Base-by-base conservation (phyloP, 257 asterid genomes). In the Mitragyna speciosa region DNA sequence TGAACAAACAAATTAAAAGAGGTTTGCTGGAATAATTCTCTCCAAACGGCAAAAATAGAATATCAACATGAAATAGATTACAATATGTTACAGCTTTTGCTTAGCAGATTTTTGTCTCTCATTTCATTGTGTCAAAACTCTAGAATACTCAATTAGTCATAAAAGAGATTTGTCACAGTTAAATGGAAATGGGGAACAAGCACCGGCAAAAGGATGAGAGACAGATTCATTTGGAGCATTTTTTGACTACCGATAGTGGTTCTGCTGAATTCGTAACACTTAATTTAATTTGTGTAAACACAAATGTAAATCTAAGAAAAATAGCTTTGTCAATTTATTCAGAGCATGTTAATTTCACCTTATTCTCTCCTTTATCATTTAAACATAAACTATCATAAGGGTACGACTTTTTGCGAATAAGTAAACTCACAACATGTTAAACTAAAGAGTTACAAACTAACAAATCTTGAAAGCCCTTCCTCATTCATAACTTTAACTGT, bases 71-170 rank as follows among this genome's bases (percentile, higher is more conserved):
- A 65, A 31, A 30, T 65, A 28, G 20, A 65, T 14, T 65, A 30
- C 48, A 11, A 41, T 39, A 74, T 33, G 19, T 61, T 59, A n/a
- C 84, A 63, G 78, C 86, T 82, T 58, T 72, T 81, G 82, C 78
- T 77, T 59, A 61, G 56, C 63, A 68, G 24, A 26, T 66, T 54
- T 79, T 84, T 69, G 82, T 84, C 85, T 75, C 41, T 67, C 72
- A 72, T 76, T 64, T 11, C n/a, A n/a, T n/a, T 66, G 63, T 81
- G 80, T 68, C 65, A 39, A 58, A 70, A 36, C 36, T 67, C 59
- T 81, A 2, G 49, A 49, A 74, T 72, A 7, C 72, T 77, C 67
- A 15, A 26, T 71, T 19, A 47, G 65, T 84, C 5, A 8, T 67
- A 41, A 81, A 0, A 16, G 24, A 47, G 41, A 31, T 22, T 72